Conservation (phyloP, 768 basidiomycete species). For the Leccinum truebloodii region DNA sequence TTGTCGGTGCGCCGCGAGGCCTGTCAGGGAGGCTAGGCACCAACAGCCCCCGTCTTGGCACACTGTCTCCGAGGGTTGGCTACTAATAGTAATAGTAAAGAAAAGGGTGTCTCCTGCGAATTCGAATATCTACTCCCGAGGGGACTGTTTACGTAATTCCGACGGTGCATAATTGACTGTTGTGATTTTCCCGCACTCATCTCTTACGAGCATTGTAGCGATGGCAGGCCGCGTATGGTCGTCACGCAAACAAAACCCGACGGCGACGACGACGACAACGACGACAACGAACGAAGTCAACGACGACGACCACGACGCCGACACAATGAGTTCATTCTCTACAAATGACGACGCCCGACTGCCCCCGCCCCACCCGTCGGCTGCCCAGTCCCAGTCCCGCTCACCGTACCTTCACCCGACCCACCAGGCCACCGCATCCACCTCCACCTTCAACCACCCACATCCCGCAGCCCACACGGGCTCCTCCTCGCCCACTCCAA, state of each 20-base stretch:
- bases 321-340: constrained; percentile 25
- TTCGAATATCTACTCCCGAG: neutral
- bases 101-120: neutral
- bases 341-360: constrained; percentile 14
- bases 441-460: constrained; percentile 36
- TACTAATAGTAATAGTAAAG: constrained; percentile 10
- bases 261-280: neutral
- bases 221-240: constrained; percentile 29
- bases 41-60: constrained; percentile 15
- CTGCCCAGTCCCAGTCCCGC: constrained; percentile 18
- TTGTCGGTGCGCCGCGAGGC: neutral
- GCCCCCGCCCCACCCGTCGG: constrained; percentile 10
- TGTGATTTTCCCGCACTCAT: constrained; percentile 24
- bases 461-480: neutral
- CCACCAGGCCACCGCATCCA: constrained; percentile 35
- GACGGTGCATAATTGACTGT: neutral
- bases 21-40: constrained; percentile 7
- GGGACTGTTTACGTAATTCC: neutral
- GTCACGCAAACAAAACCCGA: constrained; percentile 19
- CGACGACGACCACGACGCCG: constrained; percentile 25
- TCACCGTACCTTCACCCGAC: constrained; percentile 43
- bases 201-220: constrained; percentile 9
- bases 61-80: constrained; percentile 12
- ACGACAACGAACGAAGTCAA: constrained; percentile 12
- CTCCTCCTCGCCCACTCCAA: constrained; percentile 15